Evolutionary conservation across 768 basidiomycete species (phyloP), one percentile per base, ranked within the genome.

Genomic region (Suillus sp.): DNA sequence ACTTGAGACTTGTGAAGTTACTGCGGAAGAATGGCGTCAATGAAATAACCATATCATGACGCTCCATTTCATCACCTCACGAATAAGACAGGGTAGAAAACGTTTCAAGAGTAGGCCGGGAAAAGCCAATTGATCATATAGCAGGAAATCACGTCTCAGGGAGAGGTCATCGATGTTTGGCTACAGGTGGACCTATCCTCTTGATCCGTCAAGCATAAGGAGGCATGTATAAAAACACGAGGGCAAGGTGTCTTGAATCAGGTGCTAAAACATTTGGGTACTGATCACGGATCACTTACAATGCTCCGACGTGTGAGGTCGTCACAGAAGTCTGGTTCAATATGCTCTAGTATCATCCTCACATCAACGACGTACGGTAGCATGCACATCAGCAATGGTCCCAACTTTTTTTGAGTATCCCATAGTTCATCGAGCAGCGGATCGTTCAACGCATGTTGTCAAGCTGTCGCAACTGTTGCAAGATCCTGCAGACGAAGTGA

Each of bases 371-470:
- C 25, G 0, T 38, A 48, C 1, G 48, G 37, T 4, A 30, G 20
- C 32, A 63, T 43, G 57, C 57, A 35, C 56, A 25, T 55, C 22
- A 63, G 30, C 11, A 63, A 38, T 5, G 42, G 62, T 13, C 45
- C 62, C 4, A 63, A 9, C 18, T 10, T 27, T 63, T 25, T 10
- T 27, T 63, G 62, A 59, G 62, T 50, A 35, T 35, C n/a, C 62
- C 62, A 65, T 27, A 65, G 51, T 3, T n/a, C 40, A 14, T 59
- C 58, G 14, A 59, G 38, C 27, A 51, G 58, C n/a, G 57, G 63
- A 8, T 35, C 37, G 13, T 20, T 65, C 32, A 65, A 47, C 14
- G 40, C 16, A 14, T 25, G 62, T n/a, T 25, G 62, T n/a, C 58
- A 65, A 14, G 65, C 63, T n/a, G 32, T 38, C 18, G 62, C 56